These are phyloP conservation scores for Hymenotorrendiella dingleyae DNA, from an alignment of 2,329 filamentous ascomycete species.

Conservation along the genomic window DNA sequence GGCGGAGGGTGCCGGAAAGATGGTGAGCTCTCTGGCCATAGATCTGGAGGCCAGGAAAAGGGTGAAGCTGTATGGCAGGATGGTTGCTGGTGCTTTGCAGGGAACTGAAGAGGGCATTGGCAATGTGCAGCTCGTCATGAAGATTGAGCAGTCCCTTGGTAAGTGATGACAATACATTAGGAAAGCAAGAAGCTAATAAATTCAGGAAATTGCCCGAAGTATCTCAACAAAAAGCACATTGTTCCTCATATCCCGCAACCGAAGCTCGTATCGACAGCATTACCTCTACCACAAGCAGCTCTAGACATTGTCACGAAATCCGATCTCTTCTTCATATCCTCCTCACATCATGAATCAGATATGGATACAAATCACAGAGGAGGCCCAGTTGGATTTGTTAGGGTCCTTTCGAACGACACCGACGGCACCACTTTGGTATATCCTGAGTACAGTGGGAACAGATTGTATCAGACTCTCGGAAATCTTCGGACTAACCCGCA, in stretches of 20 bases:
- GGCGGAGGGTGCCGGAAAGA: constrained; percentile 36
- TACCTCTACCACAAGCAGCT: constrained; percentile 29
- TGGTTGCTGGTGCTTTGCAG: constrained; percentile 57
- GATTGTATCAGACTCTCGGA: constrained; percentile 76
- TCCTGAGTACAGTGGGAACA: constrained; percentile 78
- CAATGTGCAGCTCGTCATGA: constrained; percentile 52
- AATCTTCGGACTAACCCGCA: constrained; percentile 64
- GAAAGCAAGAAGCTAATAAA: not conserved
- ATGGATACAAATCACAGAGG: constrained; percentile 87
- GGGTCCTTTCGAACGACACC: constrained; percentile 53
- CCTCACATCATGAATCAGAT: constrained; percentile 49
- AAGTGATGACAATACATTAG: constrained; percentile 17
- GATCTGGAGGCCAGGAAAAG: constrained; percentile 62
- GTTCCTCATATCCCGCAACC: constrained; percentile 48
- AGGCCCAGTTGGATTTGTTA: constrained; percentile 66
- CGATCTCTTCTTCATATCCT: constrained; percentile 76
- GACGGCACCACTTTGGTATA: constrained; percentile 51
- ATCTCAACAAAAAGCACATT: constrained; percentile 70
- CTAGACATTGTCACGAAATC: constrained; percentile 52
- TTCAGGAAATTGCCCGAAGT: constrained; percentile 77
- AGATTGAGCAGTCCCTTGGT: constrained; percentile 64
- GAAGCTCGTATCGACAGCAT: constrained; percentile 40
- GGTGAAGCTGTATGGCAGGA: constrained; percentile 66
- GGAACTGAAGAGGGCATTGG: constrained; percentile 26
- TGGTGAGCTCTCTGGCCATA: constrained; percentile 58